Base-by-base conservation (phyloP, 495 filamentous ascomycete species). In the Annulohypoxylon bovei region DNA sequence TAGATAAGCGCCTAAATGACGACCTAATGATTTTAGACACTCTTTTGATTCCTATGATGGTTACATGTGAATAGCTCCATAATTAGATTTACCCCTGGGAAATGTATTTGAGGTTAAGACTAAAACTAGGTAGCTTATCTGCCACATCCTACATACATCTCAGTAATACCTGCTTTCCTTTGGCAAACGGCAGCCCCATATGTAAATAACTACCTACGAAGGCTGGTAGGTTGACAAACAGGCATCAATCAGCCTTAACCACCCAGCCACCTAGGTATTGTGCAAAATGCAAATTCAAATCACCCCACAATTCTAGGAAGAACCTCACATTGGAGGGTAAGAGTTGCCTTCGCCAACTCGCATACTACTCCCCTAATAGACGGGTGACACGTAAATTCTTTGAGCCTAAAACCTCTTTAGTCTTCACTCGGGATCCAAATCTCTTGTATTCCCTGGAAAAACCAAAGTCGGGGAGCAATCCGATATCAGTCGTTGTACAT, bases 211-310 rank as follows among this genome's bases (percentile, higher is more conserved):
- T 5, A 9, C 32, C 3, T 5, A 35, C 4, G 37, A 3, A 40
- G 37, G 2, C 6, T 7, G 0, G 39, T 20, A n/a, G n/a, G n/a
- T n/a, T n/a, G 14, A 37, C 33, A 37, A 6, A 37, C 9, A 6
- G 33, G 8, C 30, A 32, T n/a, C 1, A 44, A 20, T 67, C 42
- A 72, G 69, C 69, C 69, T 64, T 47, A 72, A 55, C 12, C 6
- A 27, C 22, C 37, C 44, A 18, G 52, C 27, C 58, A 25, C 23
- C 27, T 39, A 33, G 33, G 5, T 22, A n/a, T 44, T 25, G 37
- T 40, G 53, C 28, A 33, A 28, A 16, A 27, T 52, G 44, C 42
- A 55, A 59, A 16, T 54, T 56, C 27, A 65, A 35, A 49, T 30
- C 40, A 33, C 54, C 25, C 61, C 49, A 47, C 46, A 25, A 20